These are phyloP conservation scores for Vaccinium macrocarpon DNA, from an alignment of 148 eudicot genomes.

Conservation along the genomic window DNA sequence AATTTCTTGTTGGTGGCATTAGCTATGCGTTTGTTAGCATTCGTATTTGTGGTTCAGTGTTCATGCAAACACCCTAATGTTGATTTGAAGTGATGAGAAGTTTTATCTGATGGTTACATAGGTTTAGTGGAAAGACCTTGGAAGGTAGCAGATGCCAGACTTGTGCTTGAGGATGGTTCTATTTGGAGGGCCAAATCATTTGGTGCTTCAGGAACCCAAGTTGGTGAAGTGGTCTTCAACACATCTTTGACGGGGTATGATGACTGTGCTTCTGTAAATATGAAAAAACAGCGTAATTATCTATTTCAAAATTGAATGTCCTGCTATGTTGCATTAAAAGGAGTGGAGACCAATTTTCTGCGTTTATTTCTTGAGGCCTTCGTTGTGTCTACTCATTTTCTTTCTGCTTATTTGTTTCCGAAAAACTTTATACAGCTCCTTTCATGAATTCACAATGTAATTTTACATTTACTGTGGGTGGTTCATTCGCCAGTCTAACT, in stretches of 20 bases:
- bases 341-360: background rate
- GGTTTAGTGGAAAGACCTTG: slow-evolving; percentile 69
- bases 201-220: slow-evolving; percentile 98
- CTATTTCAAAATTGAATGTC: background rate
- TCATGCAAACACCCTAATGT: background rate
- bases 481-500: background rate
- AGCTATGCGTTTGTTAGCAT: background rate
- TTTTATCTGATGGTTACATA: slow-evolving; percentile 20
- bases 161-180: slow-evolving; percentile 96
- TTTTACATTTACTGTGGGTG: background rate
- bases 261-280: background rate
- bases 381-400: background rate
- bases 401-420: slow-evolving; percentile 5
- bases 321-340: background rate
- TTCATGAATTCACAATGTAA: background rate
- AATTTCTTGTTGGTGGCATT: background rate
- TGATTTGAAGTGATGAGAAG: slow-evolving; percentile 8
- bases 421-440: background rate
- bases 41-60: background rate
- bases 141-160: slow-evolving; percentile 93
- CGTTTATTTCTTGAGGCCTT: background rate
- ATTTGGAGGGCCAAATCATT: slow-evolving; percentile 93
- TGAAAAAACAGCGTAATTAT: background rate
- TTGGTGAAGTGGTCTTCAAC: slow-evolving; percentile 98
- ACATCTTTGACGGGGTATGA: slow-evolving; percentile 88